Evolutionary conservation across 495 filamentous ascomycete species (phyloP), one percentile per base, ranked within the genome.

Genomic region (Penicillium chermesinum): DNA sequence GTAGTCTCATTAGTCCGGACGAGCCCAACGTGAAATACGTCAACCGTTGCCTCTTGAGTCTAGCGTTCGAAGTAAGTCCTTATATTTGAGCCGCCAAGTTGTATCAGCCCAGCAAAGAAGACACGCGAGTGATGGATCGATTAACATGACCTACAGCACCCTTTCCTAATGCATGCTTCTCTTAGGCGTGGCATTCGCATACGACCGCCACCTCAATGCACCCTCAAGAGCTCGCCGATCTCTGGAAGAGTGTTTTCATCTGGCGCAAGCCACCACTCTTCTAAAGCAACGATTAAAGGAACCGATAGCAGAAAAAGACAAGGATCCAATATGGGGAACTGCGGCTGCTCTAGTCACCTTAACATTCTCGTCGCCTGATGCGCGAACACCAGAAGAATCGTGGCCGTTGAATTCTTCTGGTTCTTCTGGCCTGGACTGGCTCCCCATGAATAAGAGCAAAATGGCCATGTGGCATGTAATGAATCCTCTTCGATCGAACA

Each of bases 91-190:
- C n/a, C n/a, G n/a, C n/a, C n/a, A n/a, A n/a, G n/a, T n/a, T n/a
- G n/a, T n/a, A n/a, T n/a, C n/a, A n/a, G n/a, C n/a, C n/a, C n/a
- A n/a, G n/a, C n/a, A n/a, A n/a, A n/a, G n/a, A n/a, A n/a, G n/a
- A n/a, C n/a, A n/a, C n/a, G n/a, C n/a, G n/a, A n/a, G 13, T 15
- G 27, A 21, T 30, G 40, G 16, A 30, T 41, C 36, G 41, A 10
- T 33, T 17, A 17, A 27, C 20, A 27, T 48, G 8, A 1, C 27
- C 46, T 46, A 44, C 32, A 75, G 72, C 50, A 74, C 48, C 72
- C 73, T 12, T 71, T 53, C 41, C 49, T 77, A 45, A 75, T 77
- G 72, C 73, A 77, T 48, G 67, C 67, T 38, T 64, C 66, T 44
- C 58, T n/a, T 75, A 38, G 67, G 67, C 1, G 60, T 74, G 45